phyloP scores from a whole-genome alignment of 148 eudicot genomes.

The Rhododendron kiyosumense region DNA sequence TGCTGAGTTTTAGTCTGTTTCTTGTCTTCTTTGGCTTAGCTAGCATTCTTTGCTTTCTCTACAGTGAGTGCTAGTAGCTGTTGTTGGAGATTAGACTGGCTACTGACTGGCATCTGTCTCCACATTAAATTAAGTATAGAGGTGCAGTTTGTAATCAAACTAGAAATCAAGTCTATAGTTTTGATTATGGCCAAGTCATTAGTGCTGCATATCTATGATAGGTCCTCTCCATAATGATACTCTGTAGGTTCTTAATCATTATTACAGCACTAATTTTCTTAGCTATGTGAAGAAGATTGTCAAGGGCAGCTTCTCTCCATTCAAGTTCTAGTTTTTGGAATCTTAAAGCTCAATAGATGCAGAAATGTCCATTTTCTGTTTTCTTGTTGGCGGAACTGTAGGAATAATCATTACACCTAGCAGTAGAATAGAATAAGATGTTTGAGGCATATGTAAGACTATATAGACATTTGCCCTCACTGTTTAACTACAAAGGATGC shows the following conservation, averaged over 20 bases:
- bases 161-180: neutral
- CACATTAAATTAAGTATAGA: neutral
- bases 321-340: neutral
- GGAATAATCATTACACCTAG: neutral
- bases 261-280: neutral
- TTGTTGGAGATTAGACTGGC: neutral
- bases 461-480: neutral
- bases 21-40: neutral
- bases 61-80: neutral
- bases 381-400: neutral
- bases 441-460: neutral
- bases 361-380: neutral
- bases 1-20: neutral
- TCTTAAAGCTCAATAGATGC: neutral
- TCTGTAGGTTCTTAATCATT: neutral
- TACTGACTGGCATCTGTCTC: neutral
- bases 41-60: neutral
- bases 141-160: neutral
- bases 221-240: neutral
- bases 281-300: neutral
- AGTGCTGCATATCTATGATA: neutral
- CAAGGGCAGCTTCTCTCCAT: neutral
- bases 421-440: neutral
- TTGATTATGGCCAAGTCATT: neutral
- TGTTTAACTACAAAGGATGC: neutral